Conservation (phyloP, 1,139 yeast genomes). For the Kluyveromyces sp. region DNA sequence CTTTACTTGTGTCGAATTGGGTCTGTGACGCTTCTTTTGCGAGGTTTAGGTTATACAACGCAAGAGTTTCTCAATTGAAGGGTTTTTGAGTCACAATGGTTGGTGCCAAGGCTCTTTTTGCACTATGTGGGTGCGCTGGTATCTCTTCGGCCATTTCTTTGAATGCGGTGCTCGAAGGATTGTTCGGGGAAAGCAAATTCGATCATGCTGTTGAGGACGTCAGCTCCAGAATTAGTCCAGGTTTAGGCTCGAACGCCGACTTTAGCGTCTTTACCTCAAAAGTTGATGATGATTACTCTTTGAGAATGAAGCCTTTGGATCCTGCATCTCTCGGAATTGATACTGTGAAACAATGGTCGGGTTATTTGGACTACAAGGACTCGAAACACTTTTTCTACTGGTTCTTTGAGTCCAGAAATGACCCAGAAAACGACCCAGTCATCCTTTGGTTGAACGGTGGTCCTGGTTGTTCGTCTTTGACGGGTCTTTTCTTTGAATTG, state of each 20-base stretch:
- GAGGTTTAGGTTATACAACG: no score
- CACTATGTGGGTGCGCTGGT: neutral
- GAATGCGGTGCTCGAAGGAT: neutral
- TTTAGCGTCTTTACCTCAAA: slow-evolving; percentile 9
- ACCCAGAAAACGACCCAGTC: slow-evolving; percentile 56
- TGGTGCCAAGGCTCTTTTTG: neutral
- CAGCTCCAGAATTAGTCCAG: neutral
- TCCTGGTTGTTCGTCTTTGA: slow-evolving; percentile 66
- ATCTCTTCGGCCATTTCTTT: slow-evolving; percentile 1
- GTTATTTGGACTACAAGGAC: slow-evolving; percentile 55
- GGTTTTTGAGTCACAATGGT: neutral
- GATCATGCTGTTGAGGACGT: neutral
- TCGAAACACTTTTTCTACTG: slow-evolving; percentile 72
- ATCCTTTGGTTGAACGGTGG: slow-evolving; percentile 71
- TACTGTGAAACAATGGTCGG: slow-evolving; percentile 36
- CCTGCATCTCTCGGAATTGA: slow-evolving; percentile 21
- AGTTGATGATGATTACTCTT: slow-evolving; percentile 16
- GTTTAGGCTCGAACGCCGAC: neutral
- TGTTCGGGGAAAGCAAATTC: neutral
- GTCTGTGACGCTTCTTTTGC: no score
- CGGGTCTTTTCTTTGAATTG: slow-evolving; percentile 60
- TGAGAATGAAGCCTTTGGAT: slow-evolving; percentile 19
- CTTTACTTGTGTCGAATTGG: no score
- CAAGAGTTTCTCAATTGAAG: neutral
- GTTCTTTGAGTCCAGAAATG: slow-evolving; percentile 66